Base-by-base conservation (phyloP, 768 basidiomycete genomes). In the Hygrocybe coccinea region DNA sequence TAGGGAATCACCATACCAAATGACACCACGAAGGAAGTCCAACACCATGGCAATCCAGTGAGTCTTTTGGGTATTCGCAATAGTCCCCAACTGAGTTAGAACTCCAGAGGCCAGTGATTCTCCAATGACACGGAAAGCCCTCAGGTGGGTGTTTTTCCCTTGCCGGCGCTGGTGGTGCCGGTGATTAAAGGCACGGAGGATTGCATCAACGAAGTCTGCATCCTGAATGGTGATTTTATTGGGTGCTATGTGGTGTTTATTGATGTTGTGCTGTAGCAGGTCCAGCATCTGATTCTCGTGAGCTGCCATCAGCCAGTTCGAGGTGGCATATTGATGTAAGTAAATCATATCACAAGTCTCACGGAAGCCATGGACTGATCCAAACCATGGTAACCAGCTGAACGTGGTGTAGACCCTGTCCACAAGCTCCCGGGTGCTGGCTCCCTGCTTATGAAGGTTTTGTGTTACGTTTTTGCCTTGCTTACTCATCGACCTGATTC, bases 241-340 rank as follows among this genome's bases (percentile, higher is more conserved):
- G 8, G 51, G 17, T 17, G 37, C 50, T 5, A 52, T 56, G 29
- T 21, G 10, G n/a, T 22, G 39, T 36, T 48, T 46, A 12, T n/a
- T 25, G 21, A 63, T 15, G 25, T 64, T 58, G n/a, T 21, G 1
- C 25, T 34, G 29, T 2, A 64, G 59, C 3, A 66, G 50, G 24
- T 66, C 54, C 10, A 66, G 51, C 63, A 66, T 62, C 41, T 60
- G 62, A 36, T 59, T 59, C 41, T 61, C 57, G 29, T 66, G 63
- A 50, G 58, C 54, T 22, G 59, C 56, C 9, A 50, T 33, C 33
- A 66, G 55, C 65, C 63, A 64, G 8, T 56, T 45, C 19, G 47
- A 58, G 15, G 65, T 64, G 11, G 54, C 34, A 50, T 56, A 66
- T 22, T 47, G 44, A 36, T 60, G 34, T 9, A 64, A 56, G 46